Conservation (phyloP, 2,329 filamentous ascomycete genomes). For the Cryphonectria carpinicola region DNA sequence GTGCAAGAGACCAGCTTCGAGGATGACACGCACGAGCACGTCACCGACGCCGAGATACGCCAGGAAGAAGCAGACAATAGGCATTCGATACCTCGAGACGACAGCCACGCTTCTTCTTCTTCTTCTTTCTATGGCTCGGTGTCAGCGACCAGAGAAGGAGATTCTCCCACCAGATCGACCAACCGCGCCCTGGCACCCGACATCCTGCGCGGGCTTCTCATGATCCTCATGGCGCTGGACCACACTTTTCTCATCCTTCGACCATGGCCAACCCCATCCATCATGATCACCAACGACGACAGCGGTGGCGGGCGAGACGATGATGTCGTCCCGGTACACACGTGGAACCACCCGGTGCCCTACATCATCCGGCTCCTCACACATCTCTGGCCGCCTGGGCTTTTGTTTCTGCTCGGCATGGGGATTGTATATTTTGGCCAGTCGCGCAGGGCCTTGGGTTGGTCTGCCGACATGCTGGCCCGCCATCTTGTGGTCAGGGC, state of each 20-base stretch:
- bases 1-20: slow-evolving; percentile 32
- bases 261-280: slow-evolving; percentile 47
- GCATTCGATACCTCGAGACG: not conserved
- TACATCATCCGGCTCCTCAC: slow-evolving; percentile 47
- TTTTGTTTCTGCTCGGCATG: slow-evolving; percentile 51
- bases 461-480: slow-evolving; percentile 41
- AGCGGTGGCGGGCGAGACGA: slow-evolving; percentile 39
- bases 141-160: not conserved
- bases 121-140: slow-evolving; percentile 12
- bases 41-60: slow-evolving; percentile 12
- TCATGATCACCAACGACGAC: slow-evolving; percentile 27
- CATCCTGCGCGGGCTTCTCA: slow-evolving; percentile 49
- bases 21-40: slow-evolving; percentile 22
- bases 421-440: slow-evolving; percentile 50
- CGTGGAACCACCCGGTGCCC: slow-evolving; percentile 44
- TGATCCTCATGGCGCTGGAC: slow-evolving; percentile 50
- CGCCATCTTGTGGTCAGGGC: slow-evolving; percentile 46
- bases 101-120: not conserved
- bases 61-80: slow-evolving; percentile 1
- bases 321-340: slow-evolving; percentile 36
- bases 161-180: slow-evolving; percentile 13
- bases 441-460: slow-evolving; percentile 46
- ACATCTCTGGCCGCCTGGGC: slow-evolving; percentile 51
- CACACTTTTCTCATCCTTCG: slow-evolving; percentile 44
- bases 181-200: slow-evolving; percentile 47